Evolutionary conservation across 2,329 filamentous ascomycete genomes (phyloP), one percentile per base, ranked within the genome.

Genomic region (Nemania sp.): DNA sequence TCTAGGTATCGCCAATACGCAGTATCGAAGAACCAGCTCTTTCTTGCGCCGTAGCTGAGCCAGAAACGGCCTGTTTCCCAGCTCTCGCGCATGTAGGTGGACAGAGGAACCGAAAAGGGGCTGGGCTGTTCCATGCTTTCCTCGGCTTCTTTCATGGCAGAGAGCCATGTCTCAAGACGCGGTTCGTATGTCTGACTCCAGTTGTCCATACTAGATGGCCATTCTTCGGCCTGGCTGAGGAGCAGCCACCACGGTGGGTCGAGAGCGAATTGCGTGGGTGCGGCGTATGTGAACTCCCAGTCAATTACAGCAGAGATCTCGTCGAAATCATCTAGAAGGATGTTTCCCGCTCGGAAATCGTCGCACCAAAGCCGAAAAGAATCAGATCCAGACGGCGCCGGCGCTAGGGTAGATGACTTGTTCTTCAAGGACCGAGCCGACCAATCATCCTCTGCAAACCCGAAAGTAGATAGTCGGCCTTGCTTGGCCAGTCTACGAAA

Each of bases 211-310:
- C 36, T 47, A 1, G 30, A 19, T 68, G 71, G 73, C 31, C 59
- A 56, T 28, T 73, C 68, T 0, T 75, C 71, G 0, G 68, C 63
- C 14, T 36, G 33, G 9, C 66, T 47, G 1, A 73, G 52, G 0
- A 74, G 62, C 1, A 75, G 60, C 72, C 71, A 74, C 70, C 68
- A 73, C 0, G 72, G 72, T 6, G 70, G 69, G 46, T 70, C 66
- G 42, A 67, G 62, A 4, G 50, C 40, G 37, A 71, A 74, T 42
- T 72, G 65, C 9, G 64, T 46, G 0, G 71, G 70, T 0, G 62
- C 71, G 0, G 53, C 62, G 49, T 73, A 72, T 0, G 66, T 22
- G 15, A 33, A 42, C 26, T 49, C 26, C 45, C 36, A 40, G 14
- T 49, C 45, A 23, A 40, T 41, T 1, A 40, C 26, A 8, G 24